A percentile compares a stretch with the other conserved stretches of the same genome.
Conservation (phyloP, 1,284 basidiomycete species). For the Melampsora larici-populina region DNA sequence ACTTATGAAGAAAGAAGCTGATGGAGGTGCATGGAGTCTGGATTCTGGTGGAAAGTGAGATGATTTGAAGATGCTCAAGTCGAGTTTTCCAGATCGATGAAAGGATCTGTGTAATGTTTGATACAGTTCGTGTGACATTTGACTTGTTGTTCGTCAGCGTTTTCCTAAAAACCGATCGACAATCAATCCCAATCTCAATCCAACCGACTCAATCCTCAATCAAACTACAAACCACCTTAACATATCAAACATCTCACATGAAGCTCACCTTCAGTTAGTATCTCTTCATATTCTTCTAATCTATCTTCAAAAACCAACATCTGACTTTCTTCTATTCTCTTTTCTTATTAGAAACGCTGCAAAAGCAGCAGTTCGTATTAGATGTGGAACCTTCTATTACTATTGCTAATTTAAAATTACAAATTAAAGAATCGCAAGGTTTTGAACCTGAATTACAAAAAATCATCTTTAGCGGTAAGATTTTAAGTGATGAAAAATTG, state of each 20-base stretch:
- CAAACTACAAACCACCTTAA: neutral
- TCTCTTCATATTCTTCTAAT: neutral
- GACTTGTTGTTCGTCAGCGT: too few relatives aligned
- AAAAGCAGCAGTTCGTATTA: constrained; percentile 40
- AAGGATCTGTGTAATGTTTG: too few relatives aligned
- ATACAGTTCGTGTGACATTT: too few relatives aligned
- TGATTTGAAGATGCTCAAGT: too few relatives aligned
- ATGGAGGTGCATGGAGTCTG: too few relatives aligned
- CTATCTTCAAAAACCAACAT: neutral
- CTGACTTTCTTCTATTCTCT: neutral
- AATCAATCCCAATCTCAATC: too few relatives aligned
- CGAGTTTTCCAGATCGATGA: too few relatives aligned
- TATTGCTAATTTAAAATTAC: constrained; percentile 73
- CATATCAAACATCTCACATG: constrained; percentile 1
- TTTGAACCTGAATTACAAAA: constrained; percentile 67
- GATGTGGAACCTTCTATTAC: constrained; percentile 36
- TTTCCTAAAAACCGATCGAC: too few relatives aligned
- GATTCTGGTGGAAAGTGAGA: too few relatives aligned
- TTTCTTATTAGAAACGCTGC: constrained; percentile 36
- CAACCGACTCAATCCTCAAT: neutral
- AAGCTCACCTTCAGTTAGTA: constrained; percentile 23
- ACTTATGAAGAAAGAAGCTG: too few relatives aligned
- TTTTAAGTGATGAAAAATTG: constrained; percentile 81
- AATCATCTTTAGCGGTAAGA: constrained; percentile 96
- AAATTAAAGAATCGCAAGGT: constrained; percentile 74